These are phyloP conservation scores for Yueomyces sp. DNA, from an alignment of 805 yeast genomes.

Conservation along the genomic window DNA sequence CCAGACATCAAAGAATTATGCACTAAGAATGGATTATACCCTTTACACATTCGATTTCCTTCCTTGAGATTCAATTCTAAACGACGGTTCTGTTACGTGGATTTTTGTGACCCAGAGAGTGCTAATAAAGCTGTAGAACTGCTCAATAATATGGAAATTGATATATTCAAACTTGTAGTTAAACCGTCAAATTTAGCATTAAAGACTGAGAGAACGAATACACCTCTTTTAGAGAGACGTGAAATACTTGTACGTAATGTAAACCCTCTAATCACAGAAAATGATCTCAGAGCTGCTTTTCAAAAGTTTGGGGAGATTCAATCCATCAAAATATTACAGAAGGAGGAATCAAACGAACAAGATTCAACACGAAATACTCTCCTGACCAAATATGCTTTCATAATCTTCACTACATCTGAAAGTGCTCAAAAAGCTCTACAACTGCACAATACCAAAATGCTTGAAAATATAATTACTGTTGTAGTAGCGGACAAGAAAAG, in stretches of 20 bases:
- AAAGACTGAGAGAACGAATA: conserved; percentile 29
- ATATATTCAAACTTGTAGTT: conserved; percentile 35
- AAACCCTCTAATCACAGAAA: conserved; percentile 32
- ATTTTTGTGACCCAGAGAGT: conserved; percentile 30
- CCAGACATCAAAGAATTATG: conserved; percentile 31
- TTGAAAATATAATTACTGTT: conserved; percentile 33
- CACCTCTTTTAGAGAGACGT: conserved; percentile 35
- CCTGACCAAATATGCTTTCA: conserved; percentile 36
- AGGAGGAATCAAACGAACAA: conserved; percentile 1
- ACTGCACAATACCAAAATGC: conserved; percentile 23
- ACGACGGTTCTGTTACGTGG: conserved; percentile 66
- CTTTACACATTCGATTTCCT: conserved; percentile 49
- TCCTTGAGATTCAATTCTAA: conserved; percentile 39
- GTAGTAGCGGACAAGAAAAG: conserved; percentile 32
- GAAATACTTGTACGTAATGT: conserved; percentile 45
- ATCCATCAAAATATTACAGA: conserved; percentile 23
- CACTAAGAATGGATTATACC: conserved; percentile 23
- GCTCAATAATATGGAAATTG: conserved; percentile 28
- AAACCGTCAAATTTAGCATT: conserved; percentile 48
- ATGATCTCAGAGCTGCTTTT: conserved; percentile 30
- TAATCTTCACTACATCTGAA: conserved; percentile 31
- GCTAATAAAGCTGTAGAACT: conserved; percentile 32
- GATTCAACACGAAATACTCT: not conserved
- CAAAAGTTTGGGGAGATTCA: conserved; percentile 40
- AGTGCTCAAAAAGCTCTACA: conserved; percentile 36